Evolutionary conservation across 1,139 yeast genomes (phyloP).

Genomic region (Pichia sp.): DNA sequence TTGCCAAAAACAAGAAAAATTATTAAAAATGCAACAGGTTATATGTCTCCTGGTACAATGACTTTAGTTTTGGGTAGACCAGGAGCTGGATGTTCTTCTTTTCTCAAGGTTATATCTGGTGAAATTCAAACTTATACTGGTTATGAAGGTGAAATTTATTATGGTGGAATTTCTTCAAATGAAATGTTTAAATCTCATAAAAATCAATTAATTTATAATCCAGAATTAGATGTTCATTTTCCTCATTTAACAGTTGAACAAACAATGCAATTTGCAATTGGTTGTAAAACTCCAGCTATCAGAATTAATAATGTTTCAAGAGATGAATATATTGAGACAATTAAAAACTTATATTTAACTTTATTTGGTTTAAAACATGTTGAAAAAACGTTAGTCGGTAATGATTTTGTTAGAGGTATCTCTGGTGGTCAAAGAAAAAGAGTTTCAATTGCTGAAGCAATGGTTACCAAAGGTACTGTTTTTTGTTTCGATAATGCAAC

Average conservation of each 20-base stretch:
- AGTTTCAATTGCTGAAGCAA: conserved; percentile 67
- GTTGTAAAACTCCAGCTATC: conserved; percentile 38
- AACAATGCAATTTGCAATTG: conserved; percentile 39
- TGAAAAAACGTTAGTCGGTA: conserved; percentile 63
- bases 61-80: conserved; percentile 50
- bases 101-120: conserved; percentile 35
- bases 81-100: conserved; percentile 49
- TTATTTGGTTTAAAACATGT: conserved; percentile 47
- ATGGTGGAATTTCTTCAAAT: conserved; percentile 49
- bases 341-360: conserved; percentile 45
- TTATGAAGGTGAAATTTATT: conserved; percentile 31
- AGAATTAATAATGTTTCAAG: conserved; percentile 35
- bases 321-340: conserved; percentile 33
- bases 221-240: conserved; percentile 40
- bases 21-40: conserved; percentile 37
- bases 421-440: conserved; percentile 82
- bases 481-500: conserved; percentile 75
- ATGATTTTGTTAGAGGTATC: conserved; percentile 67
- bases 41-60: conserved; percentile 46
- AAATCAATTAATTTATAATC: conserved; percentile 38
- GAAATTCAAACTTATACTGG: conserved; percentile 26
- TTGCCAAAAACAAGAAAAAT: conserved; percentile 33
- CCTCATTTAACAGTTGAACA: conserved; percentile 41
- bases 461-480: conserved; percentile 51
- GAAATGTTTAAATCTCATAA: conserved; percentile 48